A percentile compares a stretch with the other conserved stretches of the same genome.
These are phyloP conservation scores for Sporothrix protearum DNA, from an alignment of 2,329 filamentous ascomycete genomes.

Conservation along the genomic window DNA sequence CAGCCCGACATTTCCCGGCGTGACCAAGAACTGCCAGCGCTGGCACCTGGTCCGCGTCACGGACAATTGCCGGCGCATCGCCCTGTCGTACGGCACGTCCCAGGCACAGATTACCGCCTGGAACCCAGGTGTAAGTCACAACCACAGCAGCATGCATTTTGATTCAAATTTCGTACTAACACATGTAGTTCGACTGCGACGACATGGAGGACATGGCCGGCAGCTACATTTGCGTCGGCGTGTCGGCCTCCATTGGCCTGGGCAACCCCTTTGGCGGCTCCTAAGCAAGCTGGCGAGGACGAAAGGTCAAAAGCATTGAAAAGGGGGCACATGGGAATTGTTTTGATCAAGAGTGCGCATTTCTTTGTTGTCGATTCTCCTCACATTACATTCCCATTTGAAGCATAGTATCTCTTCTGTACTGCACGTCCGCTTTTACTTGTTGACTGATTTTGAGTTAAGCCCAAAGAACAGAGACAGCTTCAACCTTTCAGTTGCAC, in stretches of 20 bases:
- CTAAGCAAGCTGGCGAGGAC: no score
- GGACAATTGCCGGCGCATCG: conserved; percentile 21
- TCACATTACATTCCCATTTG: neutral
- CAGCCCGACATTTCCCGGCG: conserved; percentile 14
- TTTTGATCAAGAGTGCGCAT: neutral
- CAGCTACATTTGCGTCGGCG: conserved; percentile 23
- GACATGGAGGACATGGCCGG: conserved; percentile 24
- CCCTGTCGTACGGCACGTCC: conserved; percentile 3
- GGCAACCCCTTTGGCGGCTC: conserved; percentile 4
- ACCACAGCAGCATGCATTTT: neutral
- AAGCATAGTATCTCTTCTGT: neutral
- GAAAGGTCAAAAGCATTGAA: neutral
- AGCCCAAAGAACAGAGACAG: no score
- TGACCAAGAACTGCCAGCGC: conserved; percentile 18
- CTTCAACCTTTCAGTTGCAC: no score
- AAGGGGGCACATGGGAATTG: neutral
- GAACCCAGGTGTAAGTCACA: conserved; percentile 22
- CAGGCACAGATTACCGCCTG: conserved; percentile 15
- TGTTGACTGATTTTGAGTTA: no score
- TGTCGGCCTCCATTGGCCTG: neutral
- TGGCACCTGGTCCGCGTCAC: conserved; percentile 13
- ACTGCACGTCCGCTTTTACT: neutral
- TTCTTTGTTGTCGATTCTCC: neutral
- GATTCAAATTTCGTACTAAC: neutral
- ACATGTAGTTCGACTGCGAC: conserved; percentile 23